Evolutionary conservation across 306 rosid species (phyloP).

Genomic region (Medicago lupulina): DNA sequence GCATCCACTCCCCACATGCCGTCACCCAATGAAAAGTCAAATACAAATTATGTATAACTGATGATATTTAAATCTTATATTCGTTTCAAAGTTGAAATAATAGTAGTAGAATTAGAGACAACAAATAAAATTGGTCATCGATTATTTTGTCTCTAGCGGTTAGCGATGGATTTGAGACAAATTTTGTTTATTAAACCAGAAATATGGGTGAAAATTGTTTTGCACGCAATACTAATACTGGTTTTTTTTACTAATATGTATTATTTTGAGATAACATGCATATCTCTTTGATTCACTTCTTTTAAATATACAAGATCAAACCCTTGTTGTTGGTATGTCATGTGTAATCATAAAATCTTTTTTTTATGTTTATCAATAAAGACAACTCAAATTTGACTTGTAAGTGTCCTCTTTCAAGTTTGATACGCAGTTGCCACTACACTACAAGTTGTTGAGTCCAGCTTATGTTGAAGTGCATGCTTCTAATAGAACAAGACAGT

Average conservation of each 20-base stretch:
- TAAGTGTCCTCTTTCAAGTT: background rate
- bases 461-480: conserved; percentile 12
- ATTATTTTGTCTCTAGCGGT: no score
- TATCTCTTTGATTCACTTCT: background rate
- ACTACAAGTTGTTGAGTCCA: background rate
- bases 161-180: no score
- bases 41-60: background rate
- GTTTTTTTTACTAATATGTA: no score
- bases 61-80: no score
- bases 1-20: background rate
- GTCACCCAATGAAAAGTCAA: conserved; percentile 23
- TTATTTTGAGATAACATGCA: no score
- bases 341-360: background rate
- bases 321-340: background rate
- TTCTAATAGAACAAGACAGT: conserved; percentile 4
- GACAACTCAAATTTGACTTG: conserved; percentile 38
- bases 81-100: no score
- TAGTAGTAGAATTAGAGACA: no score
- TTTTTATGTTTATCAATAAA: background rate
- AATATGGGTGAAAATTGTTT: no score
- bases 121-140: no score
- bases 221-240: no score
- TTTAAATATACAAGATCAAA: background rate
- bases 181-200: no score
- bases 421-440: background rate